phyloP scores from a whole-genome alignment of 2,329 filamentous ascomycete genomes.

The Stemphylium beticola region DNA sequence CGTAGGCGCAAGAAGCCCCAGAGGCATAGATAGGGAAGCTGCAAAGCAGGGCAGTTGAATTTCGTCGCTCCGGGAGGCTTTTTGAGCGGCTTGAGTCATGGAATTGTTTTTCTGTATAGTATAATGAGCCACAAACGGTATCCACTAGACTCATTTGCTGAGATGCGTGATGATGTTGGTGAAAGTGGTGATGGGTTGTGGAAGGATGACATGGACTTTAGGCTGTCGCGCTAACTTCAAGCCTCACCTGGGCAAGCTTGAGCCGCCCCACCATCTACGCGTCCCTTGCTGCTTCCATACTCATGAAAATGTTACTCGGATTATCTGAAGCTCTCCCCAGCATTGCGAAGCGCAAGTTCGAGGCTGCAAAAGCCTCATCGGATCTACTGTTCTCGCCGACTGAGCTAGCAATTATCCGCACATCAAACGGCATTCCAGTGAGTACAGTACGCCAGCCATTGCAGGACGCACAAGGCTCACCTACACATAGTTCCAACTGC shows the following conservation, averaged over 20 bases:
- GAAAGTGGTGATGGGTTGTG: neutral
- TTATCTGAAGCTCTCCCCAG: slow-evolving; percentile 44
- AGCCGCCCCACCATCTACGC: neutral
- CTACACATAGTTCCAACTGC: slow-evolving; percentile 69
- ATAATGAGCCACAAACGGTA: neutral
- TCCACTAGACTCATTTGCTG: neutral
- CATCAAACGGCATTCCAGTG: slow-evolving; percentile 47
- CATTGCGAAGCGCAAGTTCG: slow-evolving; percentile 49
- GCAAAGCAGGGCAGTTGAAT: slow-evolving; percentile 8
- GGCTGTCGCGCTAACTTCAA: slow-evolving; percentile 6
- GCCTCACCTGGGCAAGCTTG: slow-evolving; percentile 1
- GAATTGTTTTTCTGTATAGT: neutral
- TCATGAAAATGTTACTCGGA: slow-evolving; percentile 38
- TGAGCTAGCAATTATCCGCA: slow-evolving; percentile 48
- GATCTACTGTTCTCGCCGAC: slow-evolving; percentile 50
- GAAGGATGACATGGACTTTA: slow-evolving; percentile 9
- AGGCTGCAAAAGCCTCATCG: slow-evolving; percentile 42
- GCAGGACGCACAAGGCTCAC: slow-evolving; percentile 18
- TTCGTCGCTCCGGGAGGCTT: neutral
- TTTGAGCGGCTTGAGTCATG: neutral
- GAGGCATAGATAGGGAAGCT: slow-evolving; percentile 14
- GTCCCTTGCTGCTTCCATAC: neutral
- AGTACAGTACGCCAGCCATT: slow-evolving; percentile 29
- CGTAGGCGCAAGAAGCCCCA: slow-evolving; percentile 6
- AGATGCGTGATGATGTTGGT: slow-evolving; percentile 1